phyloP scores from a whole-genome alignment of 163 green algal genomes.

The Scenedesmus sp. region DNA sequence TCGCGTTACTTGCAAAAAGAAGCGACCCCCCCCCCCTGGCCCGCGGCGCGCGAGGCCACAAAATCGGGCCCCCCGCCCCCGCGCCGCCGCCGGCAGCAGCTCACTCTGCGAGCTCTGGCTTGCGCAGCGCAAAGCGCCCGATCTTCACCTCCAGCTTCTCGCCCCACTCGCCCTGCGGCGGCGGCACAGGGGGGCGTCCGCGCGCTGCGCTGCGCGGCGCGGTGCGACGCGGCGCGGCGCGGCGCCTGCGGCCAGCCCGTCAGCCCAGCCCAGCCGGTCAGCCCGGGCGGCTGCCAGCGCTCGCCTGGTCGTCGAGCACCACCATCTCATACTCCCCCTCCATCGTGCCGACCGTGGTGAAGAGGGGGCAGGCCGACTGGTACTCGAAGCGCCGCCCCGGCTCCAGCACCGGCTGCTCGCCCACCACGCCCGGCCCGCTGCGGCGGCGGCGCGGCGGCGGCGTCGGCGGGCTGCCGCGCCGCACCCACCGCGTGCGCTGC shows the following conservation, averaged over 20 bases:
- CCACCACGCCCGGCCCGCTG: conserved; percentile 74
- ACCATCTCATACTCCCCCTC: conserved; percentile 49
- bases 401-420: conserved; percentile 72
- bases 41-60: too few species aligned
- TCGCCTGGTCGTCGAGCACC: conserved; percentile 9
- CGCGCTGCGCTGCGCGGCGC: too few species aligned
- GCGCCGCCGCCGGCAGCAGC: too few species aligned
- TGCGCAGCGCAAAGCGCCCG: conserved; percentile 33
- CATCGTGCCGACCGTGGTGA: conserved; percentile 54
- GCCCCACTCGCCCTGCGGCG: conserved; percentile 34
- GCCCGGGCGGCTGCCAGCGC: neutral
- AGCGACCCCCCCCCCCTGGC: too few species aligned
- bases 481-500: neutral
- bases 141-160: conserved; percentile 35
- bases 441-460: neutral
- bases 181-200: too few species aligned
- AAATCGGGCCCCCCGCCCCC: too few species aligned
- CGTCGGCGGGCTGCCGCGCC: neutral
- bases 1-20: too few species aligned
- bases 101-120: conserved; percentile 25
- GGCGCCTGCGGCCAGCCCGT: neutral
- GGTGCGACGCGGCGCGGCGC: too few species aligned
- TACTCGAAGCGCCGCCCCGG: conserved; percentile 70
- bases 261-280: neutral
- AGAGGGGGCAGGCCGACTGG: conserved; percentile 65